Evolutionary conservation across 768 basidiomycete species (phyloP), one percentile per base, ranked within the genome.

Genomic region (Inosperma sp.): DNA sequence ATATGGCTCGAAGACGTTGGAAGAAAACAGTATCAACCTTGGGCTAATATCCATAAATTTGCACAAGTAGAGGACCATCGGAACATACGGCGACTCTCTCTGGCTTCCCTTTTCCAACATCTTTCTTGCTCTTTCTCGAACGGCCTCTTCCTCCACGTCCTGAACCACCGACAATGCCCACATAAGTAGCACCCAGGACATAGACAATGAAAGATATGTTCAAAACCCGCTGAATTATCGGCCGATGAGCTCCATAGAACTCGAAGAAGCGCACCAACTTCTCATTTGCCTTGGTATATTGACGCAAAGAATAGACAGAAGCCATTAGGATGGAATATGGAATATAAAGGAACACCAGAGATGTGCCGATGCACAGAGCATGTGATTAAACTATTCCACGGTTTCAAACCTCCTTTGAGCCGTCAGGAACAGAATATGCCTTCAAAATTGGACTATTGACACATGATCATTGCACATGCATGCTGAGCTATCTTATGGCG

Each of bases 1-100:
- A 73, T 43, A 99, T 84, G 25, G 69, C 69, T 19, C 79, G 76
- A 16, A 99, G 77, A 7, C 92, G 81, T 54, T 83, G 77, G 61
- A 93, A 94, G 71, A 98, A 98, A 16, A 90, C 65, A 2, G 88
- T 88, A 66, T 97, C 95, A n/a, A 95, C 86, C 85, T 93, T 60
- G 25, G 37, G 52, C 36, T 29, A n/a, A n/a, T 36, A 34, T 25
- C 36, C 17, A 49, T 36, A 30, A 9, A 39, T 22, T 16, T 36
- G 19, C 19, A 36, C 23, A 39, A 42, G 33, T 26, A 37, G 41
- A 21, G 42, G 31, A 41, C 17, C 27, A 26, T 19, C 34, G 21
- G 37, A 35, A 68, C 83, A 63, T 56, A 89, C 89, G 26, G 87
- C 87, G 27, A 91, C 88, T 54, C 78, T 76, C 4, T 79, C 69